Conservation (phyloP, 2,329 filamentous ascomycete genomes). For the Fusarium tanahbumbuense region DNA sequence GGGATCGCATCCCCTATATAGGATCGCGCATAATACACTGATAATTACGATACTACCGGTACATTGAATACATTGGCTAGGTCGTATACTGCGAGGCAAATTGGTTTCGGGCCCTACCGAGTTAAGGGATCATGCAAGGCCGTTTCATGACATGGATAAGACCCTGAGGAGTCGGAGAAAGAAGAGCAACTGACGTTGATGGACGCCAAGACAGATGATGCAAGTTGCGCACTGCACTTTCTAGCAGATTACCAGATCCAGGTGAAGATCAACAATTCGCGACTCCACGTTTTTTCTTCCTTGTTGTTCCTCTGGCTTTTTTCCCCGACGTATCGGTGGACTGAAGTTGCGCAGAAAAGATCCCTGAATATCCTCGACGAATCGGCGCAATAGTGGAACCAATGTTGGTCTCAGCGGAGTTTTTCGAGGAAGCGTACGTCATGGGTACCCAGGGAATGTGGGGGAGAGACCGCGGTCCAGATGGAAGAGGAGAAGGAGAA, state of each 20-base stretch:
- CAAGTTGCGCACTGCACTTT: conserved; percentile 6
- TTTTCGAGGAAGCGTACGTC: conserved; percentile 25
- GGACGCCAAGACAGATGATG: conserved; percentile 27
- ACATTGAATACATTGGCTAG: neutral
- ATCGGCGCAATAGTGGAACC: conserved; percentile 33
- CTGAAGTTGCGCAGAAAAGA: neutral
- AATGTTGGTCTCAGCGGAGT: conserved; percentile 9
- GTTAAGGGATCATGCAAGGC: conserved; percentile 24
- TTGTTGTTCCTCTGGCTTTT: neutral
- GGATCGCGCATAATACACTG: conserved; percentile 13
- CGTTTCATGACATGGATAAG: conserved; percentile 32
- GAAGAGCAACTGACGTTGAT: conserved; percentile 14
- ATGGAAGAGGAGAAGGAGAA: conserved; percentile 24
- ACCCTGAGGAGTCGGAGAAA: neutral
- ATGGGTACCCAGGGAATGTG: conserved; percentile 30
- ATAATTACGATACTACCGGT: conserved; percentile 8
- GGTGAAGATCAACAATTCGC: conserved; percentile 19
- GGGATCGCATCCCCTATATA: neutral
- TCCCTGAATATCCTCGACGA: conserved; percentile 8
- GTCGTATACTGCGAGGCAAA: conserved; percentile 1
- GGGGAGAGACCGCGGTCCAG: conserved; percentile 28
- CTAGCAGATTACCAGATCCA: conserved; percentile 6
- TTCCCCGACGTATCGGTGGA: neutral
- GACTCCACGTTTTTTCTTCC: neutral
- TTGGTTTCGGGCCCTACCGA: conserved; percentile 25